Conservation (phyloP, 352 stramenopile genomes). For the Aphanomyces astaci region DNA sequence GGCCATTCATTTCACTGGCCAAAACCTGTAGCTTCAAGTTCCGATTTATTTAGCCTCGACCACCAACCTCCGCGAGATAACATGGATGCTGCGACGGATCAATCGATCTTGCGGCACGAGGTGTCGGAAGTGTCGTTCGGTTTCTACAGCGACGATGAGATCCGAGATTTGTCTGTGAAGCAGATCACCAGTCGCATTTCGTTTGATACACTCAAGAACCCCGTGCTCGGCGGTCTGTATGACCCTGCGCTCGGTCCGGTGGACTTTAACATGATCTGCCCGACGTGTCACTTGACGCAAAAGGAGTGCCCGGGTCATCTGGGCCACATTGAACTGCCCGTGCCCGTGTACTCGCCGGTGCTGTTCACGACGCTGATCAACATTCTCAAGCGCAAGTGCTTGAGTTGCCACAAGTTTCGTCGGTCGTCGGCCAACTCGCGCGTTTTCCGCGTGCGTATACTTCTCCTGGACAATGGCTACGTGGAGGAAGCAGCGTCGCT, state of each 20-base stretch:
- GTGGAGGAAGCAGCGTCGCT: constrained; percentile 70
- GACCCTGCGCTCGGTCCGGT: constrained; percentile 93
- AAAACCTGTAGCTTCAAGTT: constrained; percentile 15
- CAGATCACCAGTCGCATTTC: constrained; percentile 93
- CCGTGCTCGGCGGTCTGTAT: constrained; percentile 94
- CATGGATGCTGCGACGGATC: constrained; percentile 83
- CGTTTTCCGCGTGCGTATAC: constrained; percentile 85
- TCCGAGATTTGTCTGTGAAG: constrained; percentile 93
- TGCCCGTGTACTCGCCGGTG: constrained; percentile 98
- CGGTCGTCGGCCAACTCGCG: constrained; percentile 61
- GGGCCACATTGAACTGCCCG: constrained; percentile 97
- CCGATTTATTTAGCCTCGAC: not conserved
- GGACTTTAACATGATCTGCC: constrained; percentile 86
- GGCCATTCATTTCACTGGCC: constrained; percentile 7
- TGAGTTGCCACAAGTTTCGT: constrained; percentile 97
- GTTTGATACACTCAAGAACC: constrained; percentile 93
- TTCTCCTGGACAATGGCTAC: constrained; percentile 86
- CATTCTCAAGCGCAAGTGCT: constrained; percentile 97
- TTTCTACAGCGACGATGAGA: constrained; percentile 98
- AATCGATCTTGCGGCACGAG: constrained; percentile 87
- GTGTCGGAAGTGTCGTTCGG: constrained; percentile 88
- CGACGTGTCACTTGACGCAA: constrained; percentile 94
- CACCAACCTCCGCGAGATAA: not conserved
- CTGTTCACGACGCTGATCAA: constrained; percentile 93
- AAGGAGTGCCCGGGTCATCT: constrained; percentile 96